A percentile compares a stretch with the other conserved stretches of the same genome.
Conservation (phyloP, 1,139 yeast species). For the Saccharomyces hybrid region DNA sequence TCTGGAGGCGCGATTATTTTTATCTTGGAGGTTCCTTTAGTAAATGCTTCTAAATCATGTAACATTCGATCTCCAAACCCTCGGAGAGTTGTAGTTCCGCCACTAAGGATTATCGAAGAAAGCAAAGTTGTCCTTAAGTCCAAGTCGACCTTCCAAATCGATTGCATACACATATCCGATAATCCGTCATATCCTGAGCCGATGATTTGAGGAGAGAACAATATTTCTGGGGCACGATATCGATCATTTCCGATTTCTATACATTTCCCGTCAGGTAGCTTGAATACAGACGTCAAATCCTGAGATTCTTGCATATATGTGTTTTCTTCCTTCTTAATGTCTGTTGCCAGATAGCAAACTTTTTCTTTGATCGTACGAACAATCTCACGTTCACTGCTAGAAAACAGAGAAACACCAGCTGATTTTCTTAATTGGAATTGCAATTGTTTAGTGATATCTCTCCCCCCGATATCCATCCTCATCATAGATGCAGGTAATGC, state of each 20-base stretch:
- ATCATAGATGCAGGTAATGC: slow-evolving; percentile 64
- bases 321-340: slow-evolving; percentile 61
- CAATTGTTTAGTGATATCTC: slow-evolving; percentile 74
- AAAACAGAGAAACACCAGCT: slow-evolving; percentile 32
- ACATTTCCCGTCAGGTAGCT: slow-evolving; percentile 76
- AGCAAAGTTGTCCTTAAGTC: slow-evolving; percentile 66
- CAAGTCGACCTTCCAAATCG: slow-evolving; percentile 65
- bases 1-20: slow-evolving; percentile 89
- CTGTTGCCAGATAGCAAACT: slow-evolving; percentile 61
- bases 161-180: slow-evolving; percentile 56
- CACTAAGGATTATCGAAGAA: slow-evolving; percentile 69
- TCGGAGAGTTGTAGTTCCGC: slow-evolving; percentile 70
- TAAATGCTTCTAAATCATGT: slow-evolving; percentile 48
- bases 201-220: slow-evolving; percentile 70
- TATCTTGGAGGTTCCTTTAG: slow-evolving; percentile 52
- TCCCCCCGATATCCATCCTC: slow-evolving; percentile 77
- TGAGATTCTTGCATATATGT: slow-evolving; percentile 34
- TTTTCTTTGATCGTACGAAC: slow-evolving; percentile 73
- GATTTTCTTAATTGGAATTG: slow-evolving; percentile 58
- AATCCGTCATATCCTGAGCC: slow-evolving; percentile 73
- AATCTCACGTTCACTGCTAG: slow-evolving; percentile 72
- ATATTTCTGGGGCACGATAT: slow-evolving; percentile 59
- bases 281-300: slow-evolving; percentile 36
- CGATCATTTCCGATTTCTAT: slow-evolving; percentile 59
- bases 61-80: slow-evolving; percentile 80